Evolutionary conservation across 805 yeast species (phyloP), one percentile per base, ranked within the genome.

Genomic region (Sungouiella blattae): DNA sequence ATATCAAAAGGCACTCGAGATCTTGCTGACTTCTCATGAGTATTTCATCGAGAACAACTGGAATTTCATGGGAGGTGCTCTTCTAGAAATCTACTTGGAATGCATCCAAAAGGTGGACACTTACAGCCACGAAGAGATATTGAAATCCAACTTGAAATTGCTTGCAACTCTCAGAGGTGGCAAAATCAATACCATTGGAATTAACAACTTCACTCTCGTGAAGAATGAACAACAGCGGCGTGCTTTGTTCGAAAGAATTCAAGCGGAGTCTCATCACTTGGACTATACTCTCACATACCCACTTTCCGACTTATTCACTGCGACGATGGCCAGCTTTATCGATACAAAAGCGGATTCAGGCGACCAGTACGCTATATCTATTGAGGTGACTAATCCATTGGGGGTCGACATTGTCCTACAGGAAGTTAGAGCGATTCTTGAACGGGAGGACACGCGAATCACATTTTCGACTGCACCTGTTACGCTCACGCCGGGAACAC

Each of bases 1-100:
- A 22, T 82, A 76, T 46, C 69, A 70, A 24, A 71, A 73, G 28
- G 82, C 96, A 1, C 72, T 78, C 11, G 62, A 72, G 4, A 76
- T 85, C 3, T 63, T 91, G 9, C 76, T 77, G 25, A 76, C 79
- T 6, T 79, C 93, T 2, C 86, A 85, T 30, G 77, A 75, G 25
- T 77, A 77, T 36, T 88, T 84, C 50, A 70, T 74, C 6, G 59
- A 69, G 13, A 76, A 80, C 30, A 87, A 88, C 1, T 89, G 97
- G 97, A 74, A 74, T 33, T 57, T 64, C 29, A 76, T 87, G 51
- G 85, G 94, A 1, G 70, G 77, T 5, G 60, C 72, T n/a, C 58
- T 91, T 12, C 65, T 87, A 25, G 78, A 77, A 45, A 64, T 80
- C 1, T 87, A 81, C 51, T 70, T 85, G 18, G 77, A 78, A 26